phyloP scores from a whole-genome alignment of 2,329 filamentous ascomycete genomes.

The Ceratocystis ficicola region DNA sequence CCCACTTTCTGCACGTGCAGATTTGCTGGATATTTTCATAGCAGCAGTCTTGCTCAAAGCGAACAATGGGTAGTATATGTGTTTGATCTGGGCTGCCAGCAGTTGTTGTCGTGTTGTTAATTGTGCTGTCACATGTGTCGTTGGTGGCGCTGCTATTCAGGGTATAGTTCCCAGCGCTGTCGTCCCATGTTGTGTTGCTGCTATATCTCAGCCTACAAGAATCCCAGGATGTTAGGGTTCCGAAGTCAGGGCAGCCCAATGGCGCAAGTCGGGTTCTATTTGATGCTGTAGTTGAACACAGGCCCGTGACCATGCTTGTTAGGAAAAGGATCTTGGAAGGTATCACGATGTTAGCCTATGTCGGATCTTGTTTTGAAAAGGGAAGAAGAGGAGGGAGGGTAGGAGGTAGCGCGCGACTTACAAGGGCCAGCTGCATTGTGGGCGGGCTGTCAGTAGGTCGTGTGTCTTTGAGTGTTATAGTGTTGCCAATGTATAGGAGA shows the following conservation, averaged over 20 bases:
- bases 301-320: neutral
- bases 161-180: neutral
- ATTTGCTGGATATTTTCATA: conserved; percentile 14
- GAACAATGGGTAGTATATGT: neutral
- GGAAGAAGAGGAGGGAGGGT: neutral
- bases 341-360: neutral
- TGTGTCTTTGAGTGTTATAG: neutral
- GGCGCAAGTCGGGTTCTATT: neutral
- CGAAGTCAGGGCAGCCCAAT: neutral
- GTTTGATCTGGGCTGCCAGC: neutral
- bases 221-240: neutral
- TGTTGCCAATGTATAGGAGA: conserved; percentile 1
- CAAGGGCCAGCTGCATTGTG: neutral
- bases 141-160: neutral
- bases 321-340: neutral
- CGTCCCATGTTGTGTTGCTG: conserved; percentile 8
- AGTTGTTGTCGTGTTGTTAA: neutral
- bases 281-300: neutral
- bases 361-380: neutral
- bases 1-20: conserved; percentile 13
- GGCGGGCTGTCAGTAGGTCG: neutral
- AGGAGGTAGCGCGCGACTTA: neutral
- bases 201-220: neutral
- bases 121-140: neutral
- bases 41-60: conserved; percentile 16